Evolutionary conservation across 306 rosid species (phyloP).

Genomic region (peach (Prunus persica)): Prunus_persica_NCBIv2 NC_034015.1:3443501-3444000

Average conservation of each 20-base stretch:
- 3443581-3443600: background rate
- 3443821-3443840: slow-evolving; percentile 73
- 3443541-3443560: background rate
- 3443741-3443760: slow-evolving; percentile 13
- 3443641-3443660: slow-evolving; percentile 90
- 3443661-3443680: slow-evolving; percentile 98
- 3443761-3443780: slow-evolving; percentile 2
- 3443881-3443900: slow-evolving; percentile 75
- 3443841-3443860: slow-evolving; percentile 78
- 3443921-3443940: slow-evolving; percentile 16
- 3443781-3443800: slow-evolving; percentile 18
- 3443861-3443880: slow-evolving; percentile 73
- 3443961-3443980: background rate
- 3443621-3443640: slow-evolving; percentile 98
- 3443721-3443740: slow-evolving; percentile 23
- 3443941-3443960: background rate
- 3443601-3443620: slow-evolving; percentile 22
- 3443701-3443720: slow-evolving; percentile 78
- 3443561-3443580: slow-evolving; percentile 1
- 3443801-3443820: slow-evolving; percentile 58
- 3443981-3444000: slow-evolving; percentile 2
- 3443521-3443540: background rate
- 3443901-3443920: slow-evolving; percentile 68
- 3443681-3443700: slow-evolving; percentile 84
- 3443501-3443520: background rate